phyloP scores from a whole-genome alignment of 1,284 basidiomycete genomes.

The Tremellales sp. region DNA sequence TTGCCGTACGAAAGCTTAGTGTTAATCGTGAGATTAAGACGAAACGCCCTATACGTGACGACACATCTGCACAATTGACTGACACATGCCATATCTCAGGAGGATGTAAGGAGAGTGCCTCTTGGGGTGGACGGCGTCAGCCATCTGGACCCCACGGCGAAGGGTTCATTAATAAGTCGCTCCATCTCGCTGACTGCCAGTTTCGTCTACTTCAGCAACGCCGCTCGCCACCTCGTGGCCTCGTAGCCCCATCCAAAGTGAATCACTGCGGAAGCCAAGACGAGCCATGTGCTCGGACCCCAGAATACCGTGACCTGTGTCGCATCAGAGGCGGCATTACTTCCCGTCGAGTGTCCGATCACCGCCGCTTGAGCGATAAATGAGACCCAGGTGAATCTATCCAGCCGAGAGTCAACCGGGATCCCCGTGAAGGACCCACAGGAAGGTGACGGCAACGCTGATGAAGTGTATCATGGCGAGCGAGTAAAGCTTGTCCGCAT shows the following conservation, averaged over 20 bases:
- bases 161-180: no score
- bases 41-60: no score
- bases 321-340: slow-evolving; percentile 13
- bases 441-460: slow-evolving; percentile 28
- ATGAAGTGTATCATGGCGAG: slow-evolving; percentile 32
- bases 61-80: no score
- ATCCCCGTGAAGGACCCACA: slow-evolving; percentile 15
- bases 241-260: slow-evolving; percentile 40
- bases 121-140: no score
- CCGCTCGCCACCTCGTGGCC: slow-evolving; percentile 34
- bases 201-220: slow-evolving; percentile 10
- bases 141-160: no score
- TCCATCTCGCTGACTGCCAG: no score
- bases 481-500: slow-evolving; percentile 33
- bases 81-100: no score
- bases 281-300: slow-evolving; percentile 33
- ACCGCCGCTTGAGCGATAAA: slow-evolving; percentile 36
- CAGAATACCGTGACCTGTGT: slow-evolving; percentile 29
- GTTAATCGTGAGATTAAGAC: no score
- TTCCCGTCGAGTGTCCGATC: slow-evolving; percentile 23
- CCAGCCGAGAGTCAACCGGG: neutral
- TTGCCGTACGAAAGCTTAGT: no score
- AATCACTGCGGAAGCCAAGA: slow-evolving; percentile 31
- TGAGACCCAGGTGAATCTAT: slow-evolving; percentile 34
- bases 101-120: no score